phyloP scores from a whole-genome alignment of 1,139 yeast species.

The Diutina ranongensis region DNA sequence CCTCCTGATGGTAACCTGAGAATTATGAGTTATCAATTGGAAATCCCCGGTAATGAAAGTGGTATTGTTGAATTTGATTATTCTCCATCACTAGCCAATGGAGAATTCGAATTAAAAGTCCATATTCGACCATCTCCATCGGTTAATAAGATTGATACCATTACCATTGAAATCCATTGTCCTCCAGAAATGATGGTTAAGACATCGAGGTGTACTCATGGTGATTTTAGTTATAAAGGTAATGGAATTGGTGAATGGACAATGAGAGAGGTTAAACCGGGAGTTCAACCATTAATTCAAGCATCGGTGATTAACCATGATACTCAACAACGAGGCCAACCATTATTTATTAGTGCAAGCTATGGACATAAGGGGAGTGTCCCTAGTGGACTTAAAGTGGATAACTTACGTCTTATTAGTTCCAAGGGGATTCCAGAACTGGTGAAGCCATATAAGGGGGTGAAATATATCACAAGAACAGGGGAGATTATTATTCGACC shows the following conservation, averaged over 20 bases:
- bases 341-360: conserved; percentile 32
- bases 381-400: conserved; percentile 69
- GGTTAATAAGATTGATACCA: conserved; percentile 46
- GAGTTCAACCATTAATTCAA: conserved; percentile 60
- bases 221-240: conserved; percentile 51
- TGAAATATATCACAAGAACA: conserved; percentile 57
- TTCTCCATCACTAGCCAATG: conserved; percentile 47
- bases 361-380: conserved; percentile 48
- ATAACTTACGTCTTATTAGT: conserved; percentile 46
- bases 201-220: conserved; percentile 53
- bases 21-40: conserved; percentile 55
- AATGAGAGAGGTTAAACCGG: conserved; percentile 48
- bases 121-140: conserved; percentile 37
- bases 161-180: conserved; percentile 30
- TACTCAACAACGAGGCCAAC: neutral
- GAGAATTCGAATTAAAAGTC: conserved; percentile 66
- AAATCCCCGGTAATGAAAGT: conserved; percentile 17
- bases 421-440: conserved; percentile 49
- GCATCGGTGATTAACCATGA: conserved; percentile 18
- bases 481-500: neutral
- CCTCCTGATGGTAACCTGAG: conserved; percentile 83
- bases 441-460: conserved; percentile 84
- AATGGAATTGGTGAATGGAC: conserved; percentile 62
- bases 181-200: conserved; percentile 20
- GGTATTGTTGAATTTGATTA: conserved; percentile 56